Percentiles rank a stretch among this genome's conserved stretches.
Evolutionary conservation across 371 early-diverging fungal species (phyloP).

Genomic region (Apophysomyces ossiformis): DNA sequence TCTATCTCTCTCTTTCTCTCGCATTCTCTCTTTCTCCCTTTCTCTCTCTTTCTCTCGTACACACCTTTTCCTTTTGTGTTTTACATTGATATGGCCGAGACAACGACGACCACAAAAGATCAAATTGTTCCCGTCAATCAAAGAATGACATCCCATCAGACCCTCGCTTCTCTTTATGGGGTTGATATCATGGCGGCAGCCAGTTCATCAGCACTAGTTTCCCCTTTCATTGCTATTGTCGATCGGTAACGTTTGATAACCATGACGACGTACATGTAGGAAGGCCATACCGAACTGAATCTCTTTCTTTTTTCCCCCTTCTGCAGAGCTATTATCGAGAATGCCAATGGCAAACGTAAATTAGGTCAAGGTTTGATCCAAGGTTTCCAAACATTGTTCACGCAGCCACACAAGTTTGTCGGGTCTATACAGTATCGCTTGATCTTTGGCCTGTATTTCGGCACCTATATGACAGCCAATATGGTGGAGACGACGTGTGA

Average conservation of each 20-base stretch:
- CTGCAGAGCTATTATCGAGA: conserved; percentile 63
- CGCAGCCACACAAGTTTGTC: conserved; percentile 49
- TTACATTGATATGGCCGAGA: not conserved
- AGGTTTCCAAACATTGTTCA: conserved; percentile 44
- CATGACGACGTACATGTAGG: no score
- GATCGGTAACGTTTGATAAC: conserved; percentile 48
- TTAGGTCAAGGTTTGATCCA: conserved; percentile 48
- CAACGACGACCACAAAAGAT: not conserved
- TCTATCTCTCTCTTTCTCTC: not conserved
- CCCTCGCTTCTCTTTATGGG: conserved; percentile 36
- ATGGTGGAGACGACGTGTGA: conserved; percentile 58
- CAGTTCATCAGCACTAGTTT: conserved; percentile 49
- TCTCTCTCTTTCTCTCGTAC: not conserved
- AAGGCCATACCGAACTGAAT: no score
- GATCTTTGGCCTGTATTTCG: conserved; percentile 60
- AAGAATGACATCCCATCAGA: conserved; percentile 12
- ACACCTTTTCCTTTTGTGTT: not conserved
- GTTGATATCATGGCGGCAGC: conserved; percentile 51
- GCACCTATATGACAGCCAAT: conserved; percentile 66
- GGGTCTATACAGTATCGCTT: conserved; percentile 52
- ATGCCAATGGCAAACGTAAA: conserved; percentile 58
- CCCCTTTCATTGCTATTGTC: conserved; percentile 69
- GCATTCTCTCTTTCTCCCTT: not conserved
- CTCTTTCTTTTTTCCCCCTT: not conserved
- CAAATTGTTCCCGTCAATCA: not conserved